A percentile compares a stretch with the other conserved stretches of the same genome.
Evolutionary conservation across 345 rosid species (phyloP).

Genomic region (Euphorbia lathyris): DNA sequence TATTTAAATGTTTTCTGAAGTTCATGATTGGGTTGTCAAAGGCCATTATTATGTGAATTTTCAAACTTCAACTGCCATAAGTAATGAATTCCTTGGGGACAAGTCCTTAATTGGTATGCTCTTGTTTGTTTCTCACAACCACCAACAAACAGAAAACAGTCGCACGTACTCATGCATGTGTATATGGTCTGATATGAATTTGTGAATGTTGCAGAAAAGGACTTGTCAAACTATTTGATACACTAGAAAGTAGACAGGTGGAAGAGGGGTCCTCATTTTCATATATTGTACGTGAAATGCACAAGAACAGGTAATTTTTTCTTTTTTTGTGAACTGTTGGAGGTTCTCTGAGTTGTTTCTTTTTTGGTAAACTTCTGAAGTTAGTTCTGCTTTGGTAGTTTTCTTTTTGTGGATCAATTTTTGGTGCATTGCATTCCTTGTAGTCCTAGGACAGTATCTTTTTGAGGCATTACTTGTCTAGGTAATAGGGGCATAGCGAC

Average conservation of each 20-base stretch:
- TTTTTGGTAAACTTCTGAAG: no score
- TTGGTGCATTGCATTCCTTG: not conserved
- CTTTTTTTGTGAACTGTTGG: not conserved
- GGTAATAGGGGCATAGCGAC: no score
- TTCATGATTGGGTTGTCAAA: not conserved
- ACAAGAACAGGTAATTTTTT: slow-evolving; percentile 50
- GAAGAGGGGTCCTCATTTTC: slow-evolving; percentile 49
- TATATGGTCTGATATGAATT: not conserved
- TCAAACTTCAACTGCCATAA: not conserved
- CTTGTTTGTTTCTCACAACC: not conserved
- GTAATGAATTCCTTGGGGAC: not conserved
- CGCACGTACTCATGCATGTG: no score
- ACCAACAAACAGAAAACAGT: not conserved
- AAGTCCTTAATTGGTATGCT: not conserved
- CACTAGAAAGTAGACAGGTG: slow-evolving; percentile 56
- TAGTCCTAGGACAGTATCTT: not conserved
- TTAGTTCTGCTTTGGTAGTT: no score
- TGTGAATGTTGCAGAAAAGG: slow-evolving; percentile 52
- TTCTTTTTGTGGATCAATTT: no score
- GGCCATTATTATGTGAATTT: not conserved
- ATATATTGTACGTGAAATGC: slow-evolving; percentile 56
- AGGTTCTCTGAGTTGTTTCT: no score
- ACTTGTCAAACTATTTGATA: slow-evolving; percentile 62
- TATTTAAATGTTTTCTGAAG: not conserved
- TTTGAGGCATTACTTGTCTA: not conserved